Conservation (phyloP, 345 rosid species). For the Cardamine chenopodiifolia region DNA sequence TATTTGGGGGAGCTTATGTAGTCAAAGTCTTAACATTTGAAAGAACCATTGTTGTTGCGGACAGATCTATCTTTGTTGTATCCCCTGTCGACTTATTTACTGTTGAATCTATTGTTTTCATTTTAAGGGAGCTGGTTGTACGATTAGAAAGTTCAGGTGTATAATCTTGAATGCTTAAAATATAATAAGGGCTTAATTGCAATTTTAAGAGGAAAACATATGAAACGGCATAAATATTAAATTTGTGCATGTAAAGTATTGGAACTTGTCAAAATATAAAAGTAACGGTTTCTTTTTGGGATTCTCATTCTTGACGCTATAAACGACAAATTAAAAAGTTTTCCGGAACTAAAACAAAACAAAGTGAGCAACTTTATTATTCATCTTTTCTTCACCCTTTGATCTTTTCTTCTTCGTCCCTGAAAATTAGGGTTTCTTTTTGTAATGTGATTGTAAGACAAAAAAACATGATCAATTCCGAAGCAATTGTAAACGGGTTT, state of each 20-base stretch:
- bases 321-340: background rate
- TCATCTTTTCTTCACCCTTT: too few species aligned
- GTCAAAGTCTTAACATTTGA: conserved; percentile 2
- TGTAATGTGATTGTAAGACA: conserved; percentile 29
- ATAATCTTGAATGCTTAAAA: background rate
- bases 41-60: conserved; percentile 13
- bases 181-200: background rate
- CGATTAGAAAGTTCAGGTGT: background rate
- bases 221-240: conserved; percentile 19
- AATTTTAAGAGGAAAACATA: background rate
- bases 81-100: background rate
- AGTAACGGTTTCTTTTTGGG: conserved; percentile 35
- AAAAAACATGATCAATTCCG: conserved; percentile 13
- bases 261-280: conserved; percentile 25
- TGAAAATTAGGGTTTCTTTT: conserved; percentile 34
- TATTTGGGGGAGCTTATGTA: background rate
- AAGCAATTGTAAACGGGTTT: conserved; percentile 5
- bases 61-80: conserved; percentile 11
- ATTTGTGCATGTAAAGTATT: conserved; percentile 14
- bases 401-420: conserved; percentile 27
- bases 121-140: background rate
- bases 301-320: conserved; percentile 25
- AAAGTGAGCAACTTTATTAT: too few species aligned
- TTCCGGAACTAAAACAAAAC: too few species aligned
- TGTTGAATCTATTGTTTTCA: background rate